Base-by-base conservation (phyloP, 768 basidiomycete species). In the Amanita rimosa region DNA sequence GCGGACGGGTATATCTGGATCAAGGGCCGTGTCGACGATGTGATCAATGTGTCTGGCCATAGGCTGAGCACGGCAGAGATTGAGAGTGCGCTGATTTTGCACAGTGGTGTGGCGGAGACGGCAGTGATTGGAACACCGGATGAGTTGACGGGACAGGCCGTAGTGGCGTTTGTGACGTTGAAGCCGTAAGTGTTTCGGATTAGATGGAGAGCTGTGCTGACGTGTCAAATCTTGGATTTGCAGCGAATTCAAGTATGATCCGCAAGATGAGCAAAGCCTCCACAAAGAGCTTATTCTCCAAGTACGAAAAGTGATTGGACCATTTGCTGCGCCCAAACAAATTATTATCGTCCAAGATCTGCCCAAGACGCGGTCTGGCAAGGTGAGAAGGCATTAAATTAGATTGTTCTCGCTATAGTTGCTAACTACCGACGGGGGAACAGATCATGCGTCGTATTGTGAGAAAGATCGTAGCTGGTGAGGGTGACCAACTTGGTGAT, bases 1-100 rank as follows among this genome's bases (percentile, higher is more conserved):
- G 81, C 85, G 55, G 82, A 98, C 57, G 96, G 95, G 1, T 98
- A 99, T 69, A 87, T 95, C 62, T 98, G 96, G 95, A 97, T 99
- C 67, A 92, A 92, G 66, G 96, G 95, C 45, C 81, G 96, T 55
- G 79, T 98, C 44, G 96, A 99, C 64, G 93, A 95, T 68, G 93
- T 96, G 51, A 96, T 96, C 76, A 97, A 97, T 66, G 94, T 97
- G 27, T 94, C 95, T 36, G 95, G 95, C 1, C 95, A 99, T 65
- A 84, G 95, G 58, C 71, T 99, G 47, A 94, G 91, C 37, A 99
- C 95, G 3, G 95, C 95, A 48, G 95, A 98, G 69, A 96, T 99
- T 52, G 95, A 99, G 69, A 92, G 89, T 2, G 94, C 95, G 6
- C 74, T 99, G 39, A 96, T 99, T 64, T 67, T 89, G 59, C 94